These are phyloP conservation scores for Solanum dulcamara DNA, from an alignment of 257 asterid genomes.

Conservation along the genomic window DNA sequence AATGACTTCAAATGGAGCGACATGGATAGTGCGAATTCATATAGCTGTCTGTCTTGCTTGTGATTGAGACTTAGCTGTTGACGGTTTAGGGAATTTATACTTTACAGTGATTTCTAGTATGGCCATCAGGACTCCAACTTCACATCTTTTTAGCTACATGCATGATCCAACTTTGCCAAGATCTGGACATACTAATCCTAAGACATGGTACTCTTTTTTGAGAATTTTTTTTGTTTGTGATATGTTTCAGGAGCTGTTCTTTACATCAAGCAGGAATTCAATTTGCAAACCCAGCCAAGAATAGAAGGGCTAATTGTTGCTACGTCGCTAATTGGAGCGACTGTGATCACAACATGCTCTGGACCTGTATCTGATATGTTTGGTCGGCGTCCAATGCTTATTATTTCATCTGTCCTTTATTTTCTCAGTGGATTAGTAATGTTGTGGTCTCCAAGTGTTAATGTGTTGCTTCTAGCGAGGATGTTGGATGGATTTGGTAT, in stretches of 20 bases:
- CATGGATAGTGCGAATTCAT: neutral
- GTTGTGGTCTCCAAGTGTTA: conserved; percentile 92
- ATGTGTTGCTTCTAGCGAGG: conserved; percentile 72
- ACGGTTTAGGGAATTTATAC: neutral
- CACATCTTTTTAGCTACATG: neutral
- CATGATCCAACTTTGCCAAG: neutral
- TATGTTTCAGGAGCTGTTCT: conserved; percentile 66
- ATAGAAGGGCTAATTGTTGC: conserved; percentile 93
- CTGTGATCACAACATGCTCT: conserved; percentile 74
- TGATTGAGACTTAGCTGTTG: neutral
- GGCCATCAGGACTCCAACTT: neutral
- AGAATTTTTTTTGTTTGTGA: neutral
- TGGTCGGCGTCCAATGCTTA: conserved; percentile 94
- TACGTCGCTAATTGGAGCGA: conserved; percentile 86
- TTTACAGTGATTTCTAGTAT: neutral
- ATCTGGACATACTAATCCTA: neutral
- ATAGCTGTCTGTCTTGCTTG: neutral
- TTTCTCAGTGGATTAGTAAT: conserved; percentile 77
- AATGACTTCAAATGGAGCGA: neutral
- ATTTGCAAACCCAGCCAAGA: conserved; percentile 61
- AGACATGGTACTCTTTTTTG: neutral
- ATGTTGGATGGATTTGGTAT: conserved; percentile 89
- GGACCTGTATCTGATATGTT: conserved; percentile 72
- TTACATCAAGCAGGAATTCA: conserved; percentile 78
- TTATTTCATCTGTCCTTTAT: conserved; percentile 64